Evolutionary conservation across 2,329 filamentous ascomycete genomes (phyloP).

Genomic region (Pseudocercospora crystallina): DNA sequence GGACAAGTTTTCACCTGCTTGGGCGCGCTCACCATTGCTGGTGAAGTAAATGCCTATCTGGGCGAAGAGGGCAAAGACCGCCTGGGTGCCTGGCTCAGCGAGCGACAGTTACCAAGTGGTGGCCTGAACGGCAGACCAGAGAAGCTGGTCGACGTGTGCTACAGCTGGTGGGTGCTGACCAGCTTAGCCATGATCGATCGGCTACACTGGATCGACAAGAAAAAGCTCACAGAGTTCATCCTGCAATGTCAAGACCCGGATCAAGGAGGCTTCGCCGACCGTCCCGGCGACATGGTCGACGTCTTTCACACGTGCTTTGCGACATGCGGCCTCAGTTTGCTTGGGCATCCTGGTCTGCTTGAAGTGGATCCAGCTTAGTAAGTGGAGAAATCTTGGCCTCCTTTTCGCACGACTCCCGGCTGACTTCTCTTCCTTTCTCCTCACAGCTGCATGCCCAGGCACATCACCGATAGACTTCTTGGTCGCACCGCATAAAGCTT

Average conservation of each 20-base stretch:
- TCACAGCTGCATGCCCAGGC: slow-evolving; percentile 55
- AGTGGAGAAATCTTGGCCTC: slow-evolving; percentile 31
- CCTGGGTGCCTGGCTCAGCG: slow-evolving; percentile 85
- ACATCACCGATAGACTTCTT: slow-evolving; percentile 61
- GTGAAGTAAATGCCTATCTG: slow-evolving; percentile 66
- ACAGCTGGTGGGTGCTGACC: slow-evolving; percentile 97
- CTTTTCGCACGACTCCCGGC: slow-evolving; percentile 5
- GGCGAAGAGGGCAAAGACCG: slow-evolving; percentile 70
- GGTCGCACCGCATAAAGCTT: slow-evolving; percentile 32
- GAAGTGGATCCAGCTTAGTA: slow-evolving; percentile 87
- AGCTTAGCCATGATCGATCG: slow-evolving; percentile 86
- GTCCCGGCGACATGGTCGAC: slow-evolving; percentile 92
- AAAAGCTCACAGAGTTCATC: slow-evolving; percentile 78
- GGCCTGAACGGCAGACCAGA: slow-evolving; percentile 93
- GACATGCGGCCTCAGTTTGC: slow-evolving; percentile 79
- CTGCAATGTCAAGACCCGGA: slow-evolving; percentile 84
- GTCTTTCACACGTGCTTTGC: slow-evolving; percentile 95
- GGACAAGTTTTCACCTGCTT: slow-evolving; percentile 96
- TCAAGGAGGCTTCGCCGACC: slow-evolving; percentile 80
- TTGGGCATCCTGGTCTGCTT: slow-evolving; percentile 73
- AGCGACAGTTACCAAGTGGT: slow-evolving; percentile 82
- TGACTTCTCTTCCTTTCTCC: slow-evolving; percentile 6
- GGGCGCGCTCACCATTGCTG: slow-evolving; percentile 79
- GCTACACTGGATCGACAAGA: slow-evolving; percentile 88
- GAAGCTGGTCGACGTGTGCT: slow-evolving; percentile 95